Evolutionary conservation across 1,284 basidiomycete species (phyloP).

Genomic region (Marasmius sp.): DNA sequence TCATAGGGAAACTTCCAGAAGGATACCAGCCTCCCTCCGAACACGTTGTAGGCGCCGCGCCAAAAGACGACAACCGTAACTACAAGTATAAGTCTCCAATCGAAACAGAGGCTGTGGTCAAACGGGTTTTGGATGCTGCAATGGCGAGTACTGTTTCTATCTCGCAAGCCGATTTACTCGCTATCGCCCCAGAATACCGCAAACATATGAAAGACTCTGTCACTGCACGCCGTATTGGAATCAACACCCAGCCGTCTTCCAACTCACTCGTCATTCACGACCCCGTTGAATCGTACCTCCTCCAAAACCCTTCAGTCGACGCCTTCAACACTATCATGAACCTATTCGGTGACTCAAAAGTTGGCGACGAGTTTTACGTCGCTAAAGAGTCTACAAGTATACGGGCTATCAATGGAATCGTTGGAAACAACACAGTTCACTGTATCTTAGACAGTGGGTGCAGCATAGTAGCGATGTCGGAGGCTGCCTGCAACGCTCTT

Average conservation of each 20-base stretch:
- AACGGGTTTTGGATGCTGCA: neutral
- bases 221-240: neutral
- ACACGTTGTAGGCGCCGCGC: neutral
- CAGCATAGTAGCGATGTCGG: slow-evolving; percentile 22
- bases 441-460: slow-evolving; percentile 18
- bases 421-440: neutral
- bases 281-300: neutral
- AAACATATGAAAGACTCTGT: too few relatives aligned
- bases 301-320: neutral
- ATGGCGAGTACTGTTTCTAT: neutral
- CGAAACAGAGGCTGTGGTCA: neutral
- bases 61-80: neutral
- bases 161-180: neutral
- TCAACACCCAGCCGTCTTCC: neutral
- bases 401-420: neutral
- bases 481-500: slow-evolving; percentile 8
- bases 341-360: neutral
- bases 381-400: neutral
- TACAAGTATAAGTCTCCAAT: neutral
- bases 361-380: neutral
- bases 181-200: neutral
- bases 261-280: neutral
- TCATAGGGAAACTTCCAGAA: neutral
- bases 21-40: neutral
- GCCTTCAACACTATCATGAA: neutral